Conservation (phyloP, 129 eudicot species). For the Deinandra increscens region DNA sequence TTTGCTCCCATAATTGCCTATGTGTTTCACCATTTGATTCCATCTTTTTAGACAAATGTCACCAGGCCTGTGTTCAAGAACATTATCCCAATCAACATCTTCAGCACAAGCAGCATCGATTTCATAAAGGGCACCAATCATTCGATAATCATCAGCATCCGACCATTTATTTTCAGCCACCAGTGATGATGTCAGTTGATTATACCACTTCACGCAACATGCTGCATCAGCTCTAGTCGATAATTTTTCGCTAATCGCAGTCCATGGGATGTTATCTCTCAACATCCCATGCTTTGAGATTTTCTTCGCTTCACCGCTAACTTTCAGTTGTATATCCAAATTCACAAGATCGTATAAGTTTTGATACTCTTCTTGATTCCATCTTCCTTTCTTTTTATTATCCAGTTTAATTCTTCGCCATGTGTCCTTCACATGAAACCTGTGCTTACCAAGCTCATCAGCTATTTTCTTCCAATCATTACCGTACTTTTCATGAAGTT, state of each 20-base stretch:
- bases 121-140: slow-evolving; percentile 19
- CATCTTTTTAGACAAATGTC: slow-evolving; percentile 12
- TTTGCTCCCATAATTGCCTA: neutral
- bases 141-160: slow-evolving; percentile 20
- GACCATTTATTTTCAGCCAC: slow-evolving; percentile 22
- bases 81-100: slow-evolving; percentile 20
- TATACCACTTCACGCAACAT: slow-evolving; percentile 19
- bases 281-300: slow-evolving; percentile 18
- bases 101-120: slow-evolving; percentile 18
- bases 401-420: slow-evolving; percentile 7
- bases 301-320: neutral
- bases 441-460: slow-evolving; percentile 4
- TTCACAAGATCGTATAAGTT: slow-evolving; percentile 17
- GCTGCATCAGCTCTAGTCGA: slow-evolving; percentile 14
- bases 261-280: slow-evolving; percentile 22
- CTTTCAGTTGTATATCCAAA: slow-evolving; percentile 12
- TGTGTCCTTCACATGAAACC: slow-evolving; percentile 16
- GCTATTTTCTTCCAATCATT: slow-evolving; percentile 15
- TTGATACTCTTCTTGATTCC: slow-evolving; percentile 26
- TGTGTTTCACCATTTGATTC: slow-evolving; percentile 22
- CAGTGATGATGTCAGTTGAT: slow-evolving; percentile 2
- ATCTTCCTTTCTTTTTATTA: neutral
- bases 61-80: slow-evolving; percentile 26
- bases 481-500: neutral
- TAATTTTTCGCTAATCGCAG: slow-evolving; percentile 16